Evolutionary conservation across 352 stramenopile species (phyloP).

Genomic region (Phytophthora aleatoria): DNA sequence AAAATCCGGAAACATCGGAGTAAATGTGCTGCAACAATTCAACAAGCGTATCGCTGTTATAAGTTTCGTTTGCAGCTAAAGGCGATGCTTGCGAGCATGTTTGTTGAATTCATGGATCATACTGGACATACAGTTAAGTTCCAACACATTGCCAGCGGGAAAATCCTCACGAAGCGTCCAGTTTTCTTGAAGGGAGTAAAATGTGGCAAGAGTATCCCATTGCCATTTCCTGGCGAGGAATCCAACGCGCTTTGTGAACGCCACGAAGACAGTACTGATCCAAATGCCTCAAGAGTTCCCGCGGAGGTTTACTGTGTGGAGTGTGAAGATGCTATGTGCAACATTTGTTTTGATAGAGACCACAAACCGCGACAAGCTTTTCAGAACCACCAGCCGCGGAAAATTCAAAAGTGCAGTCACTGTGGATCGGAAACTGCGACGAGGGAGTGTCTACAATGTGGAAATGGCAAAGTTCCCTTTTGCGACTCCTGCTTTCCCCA

Average conservation of each 20-base stretch:
- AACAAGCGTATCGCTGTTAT: slow-evolving; percentile 54
- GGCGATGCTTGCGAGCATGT: slow-evolving; percentile 52
- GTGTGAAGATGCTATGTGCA: slow-evolving; percentile 75
- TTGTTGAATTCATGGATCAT: slow-evolving; percentile 68
- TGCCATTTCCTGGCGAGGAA: slow-evolving; percentile 73
- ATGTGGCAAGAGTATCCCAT: slow-evolving; percentile 55
- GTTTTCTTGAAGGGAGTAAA: slow-evolving; percentile 61
- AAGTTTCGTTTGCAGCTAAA: slow-evolving; percentile 54
- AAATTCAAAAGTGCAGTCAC: slow-evolving; percentile 54
- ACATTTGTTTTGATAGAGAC: slow-evolving; percentile 63
- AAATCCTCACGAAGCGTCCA: slow-evolving; percentile 39
- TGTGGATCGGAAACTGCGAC: slow-evolving; percentile 64
- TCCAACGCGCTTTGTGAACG: slow-evolving; percentile 71
- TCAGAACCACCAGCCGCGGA: slow-evolving; percentile 39
- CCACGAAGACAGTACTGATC: slow-evolving; percentile 51
- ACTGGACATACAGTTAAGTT: slow-evolving; percentile 45
- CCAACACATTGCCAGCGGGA: slow-evolving; percentile 46
- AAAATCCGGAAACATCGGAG: slow-evolving; percentile 34
- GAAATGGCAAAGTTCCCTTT: slow-evolving; percentile 65
- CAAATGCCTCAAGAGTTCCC: slow-evolving; percentile 28
- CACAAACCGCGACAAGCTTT: slow-evolving; percentile 58
- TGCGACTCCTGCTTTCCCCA: slow-evolving; percentile 72
- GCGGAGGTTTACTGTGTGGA: slow-evolving; percentile 69
- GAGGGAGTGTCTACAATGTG: slow-evolving; percentile 67
- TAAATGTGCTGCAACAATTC: slow-evolving; percentile 40